Evolutionary conservation across 305 asterid genomes (phyloP), one percentile per base, ranked within the genome.

Genomic region (Fraxinus velutina): DNA sequence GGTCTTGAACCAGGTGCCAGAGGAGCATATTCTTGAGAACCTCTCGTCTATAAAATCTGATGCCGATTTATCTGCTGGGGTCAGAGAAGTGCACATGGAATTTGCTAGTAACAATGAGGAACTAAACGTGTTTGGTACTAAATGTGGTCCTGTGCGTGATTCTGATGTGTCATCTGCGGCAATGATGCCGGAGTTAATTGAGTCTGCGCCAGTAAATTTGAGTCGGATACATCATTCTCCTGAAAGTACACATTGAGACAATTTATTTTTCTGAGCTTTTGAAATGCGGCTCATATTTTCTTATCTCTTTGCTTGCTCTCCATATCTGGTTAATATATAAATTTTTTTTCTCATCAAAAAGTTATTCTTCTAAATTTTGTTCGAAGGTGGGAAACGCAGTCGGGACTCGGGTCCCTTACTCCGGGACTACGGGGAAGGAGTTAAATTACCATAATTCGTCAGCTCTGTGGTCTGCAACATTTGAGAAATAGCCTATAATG

Each of bases 151-250:
- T 29, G 42, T 13, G 37, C 84, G 82, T 87, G 86, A 75, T 85
- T 87, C 93, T 79, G 97, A 90, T 78, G 88, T 86, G 89, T 84
- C 91, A 78, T 73, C 92, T 78, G 97, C 88, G 97, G 91, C 90
- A 86, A 86, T 85, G 85, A 84, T 89, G 92, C 90, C 88, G 80
- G 93, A 87, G 89, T 90, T 90, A 80, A 57, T 88, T 79, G 88
- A 90, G 91, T 86, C 94, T 83, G 93, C 82, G 89, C 88, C 93
- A 79, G 90, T 92, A 87, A 90, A 89, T 89, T 87, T 92, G 87
- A 92, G 97, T 91, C 94, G 98, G 98, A 95, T 95, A 95, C 99
- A 95, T 89, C 96, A 91, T 95, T 95, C 97, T 90, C 96, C 97
- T 89, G 97, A 95, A 92, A 95, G 90, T 93, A 93, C 97, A 95